Percentiles rank a stretch among this genome's conserved stretches.
Conservation (phyloP, 2,329 filamentous ascomycete species). For the Neocucurbitaria cava region DNA sequence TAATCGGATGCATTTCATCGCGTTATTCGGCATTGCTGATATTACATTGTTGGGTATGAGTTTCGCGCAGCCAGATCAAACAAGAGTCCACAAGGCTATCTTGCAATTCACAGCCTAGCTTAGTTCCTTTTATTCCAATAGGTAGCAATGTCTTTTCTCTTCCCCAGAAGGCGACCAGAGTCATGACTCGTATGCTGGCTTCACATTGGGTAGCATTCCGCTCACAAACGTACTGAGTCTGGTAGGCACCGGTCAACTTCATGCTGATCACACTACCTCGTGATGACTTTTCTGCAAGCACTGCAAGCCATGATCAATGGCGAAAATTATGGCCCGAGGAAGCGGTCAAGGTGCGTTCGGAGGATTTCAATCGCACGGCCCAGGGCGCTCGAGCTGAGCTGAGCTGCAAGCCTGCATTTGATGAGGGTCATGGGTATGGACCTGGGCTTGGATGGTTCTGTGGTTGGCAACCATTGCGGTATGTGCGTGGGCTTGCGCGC, state of each 20-base stretch:
- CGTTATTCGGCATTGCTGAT: not conserved
- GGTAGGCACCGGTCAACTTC: not conserved
- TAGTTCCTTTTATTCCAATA: no score
- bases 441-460: not conserved
- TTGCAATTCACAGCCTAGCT: not conserved
- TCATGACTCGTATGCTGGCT: slow-evolving; percentile 8
- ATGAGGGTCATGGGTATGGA: slow-evolving; percentile 4
- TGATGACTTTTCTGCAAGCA: not conserved
- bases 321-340: slow-evolving; percentile 4
- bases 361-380: slow-evolving; percentile 16
- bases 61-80: not conserved
- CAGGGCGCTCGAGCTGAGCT: slow-evolving; percentile 14
- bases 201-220: not conserved
- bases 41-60: slow-evolving; percentile 1
- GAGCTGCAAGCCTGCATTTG: slow-evolving; percentile 1
- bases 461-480: not conserved
- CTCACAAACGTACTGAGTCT: not conserved
- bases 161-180: slow-evolving; percentile 1
- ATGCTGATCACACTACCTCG: slow-evolving; percentile 15
- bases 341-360: slow-evolving; percentile 14
- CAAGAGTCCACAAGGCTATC: not conserved
- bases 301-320: slow-evolving; percentile 3
- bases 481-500: slow-evolving; percentile 1
- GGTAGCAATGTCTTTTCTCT: slow-evolving; percentile 6
- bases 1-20: not conserved